Conservation (phyloP, 371 early-diverging fungal genomes). For the Mortierella sp. region DNA sequence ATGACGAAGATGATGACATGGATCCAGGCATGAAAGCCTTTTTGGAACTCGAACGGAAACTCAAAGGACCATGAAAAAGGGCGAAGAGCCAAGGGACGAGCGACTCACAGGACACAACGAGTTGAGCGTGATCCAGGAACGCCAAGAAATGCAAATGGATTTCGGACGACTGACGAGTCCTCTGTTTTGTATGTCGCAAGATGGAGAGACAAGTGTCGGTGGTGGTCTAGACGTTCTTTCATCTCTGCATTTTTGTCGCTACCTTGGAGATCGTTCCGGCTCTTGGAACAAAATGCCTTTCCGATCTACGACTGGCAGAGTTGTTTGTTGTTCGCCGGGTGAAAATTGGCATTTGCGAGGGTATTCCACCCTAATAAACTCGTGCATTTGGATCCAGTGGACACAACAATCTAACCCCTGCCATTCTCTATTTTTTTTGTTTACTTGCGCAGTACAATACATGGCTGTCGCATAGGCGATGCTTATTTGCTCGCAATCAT, state of each 20-base stretch:
- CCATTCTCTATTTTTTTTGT: neutral
- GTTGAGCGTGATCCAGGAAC: neutral
- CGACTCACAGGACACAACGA: neutral
- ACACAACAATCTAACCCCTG: neutral
- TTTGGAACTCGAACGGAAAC: conserved; percentile 42
- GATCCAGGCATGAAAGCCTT: conserved; percentile 57
- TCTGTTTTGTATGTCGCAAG: neutral
- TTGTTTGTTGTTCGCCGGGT: neutral
- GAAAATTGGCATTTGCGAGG: neutral
- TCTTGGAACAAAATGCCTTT: neutral
- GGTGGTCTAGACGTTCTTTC: neutral
- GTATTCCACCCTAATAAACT: conserved; percentile 2
- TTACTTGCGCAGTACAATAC: neutral
- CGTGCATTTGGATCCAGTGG: neutral
- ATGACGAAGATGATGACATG: conserved; percentile 44
- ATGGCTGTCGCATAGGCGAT: neutral
- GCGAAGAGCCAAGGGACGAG: too few relatives aligned
- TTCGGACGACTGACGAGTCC: neutral
- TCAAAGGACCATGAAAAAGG: conserved; percentile 39
- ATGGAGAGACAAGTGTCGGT: neutral
- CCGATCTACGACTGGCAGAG: too few relatives aligned
- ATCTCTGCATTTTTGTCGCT: neutral
- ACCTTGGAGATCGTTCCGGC: neutral
- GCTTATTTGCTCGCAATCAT: neutral
- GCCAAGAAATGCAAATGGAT: neutral